phyloP scores from a whole-genome alignment of 163 green algal genomes.

The Coccomyxa subellipsoidea region DNA sequence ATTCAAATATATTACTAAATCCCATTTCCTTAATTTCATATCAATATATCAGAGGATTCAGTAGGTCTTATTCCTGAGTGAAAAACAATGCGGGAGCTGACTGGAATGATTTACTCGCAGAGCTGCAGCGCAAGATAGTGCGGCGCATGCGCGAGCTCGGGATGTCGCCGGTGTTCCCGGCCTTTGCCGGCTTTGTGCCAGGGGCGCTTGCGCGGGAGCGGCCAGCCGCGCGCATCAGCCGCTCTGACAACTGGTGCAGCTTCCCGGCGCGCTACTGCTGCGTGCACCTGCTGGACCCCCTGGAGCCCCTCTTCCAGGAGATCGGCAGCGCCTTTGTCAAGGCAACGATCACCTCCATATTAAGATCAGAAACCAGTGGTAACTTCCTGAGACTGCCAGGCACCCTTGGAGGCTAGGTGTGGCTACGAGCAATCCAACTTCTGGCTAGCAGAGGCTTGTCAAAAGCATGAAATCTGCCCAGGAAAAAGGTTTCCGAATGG shows the following conservation, averaged over 20 bases:
- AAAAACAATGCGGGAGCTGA: neutral
- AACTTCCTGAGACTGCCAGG: too few relatives aligned
- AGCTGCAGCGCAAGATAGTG: slow-evolving; percentile 38
- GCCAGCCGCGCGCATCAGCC: slow-evolving; percentile 16
- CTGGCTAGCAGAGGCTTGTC: too few relatives aligned
- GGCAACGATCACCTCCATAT: too few relatives aligned
- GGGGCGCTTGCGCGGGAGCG: neutral
- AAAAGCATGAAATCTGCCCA: too few relatives aligned
- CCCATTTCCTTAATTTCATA: too few relatives aligned
- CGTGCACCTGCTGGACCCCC: slow-evolving; percentile 35
- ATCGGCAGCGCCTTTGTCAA: slow-evolving; percentile 40
- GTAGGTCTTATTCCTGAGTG: neutral
- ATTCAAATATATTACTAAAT: too few relatives aligned
- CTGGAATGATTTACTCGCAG: neutral
- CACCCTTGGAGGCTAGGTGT: too few relatives aligned
- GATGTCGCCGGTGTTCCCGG: slow-evolving; percentile 49
- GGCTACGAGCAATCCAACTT: too few relatives aligned
- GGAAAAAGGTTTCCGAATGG: neutral
- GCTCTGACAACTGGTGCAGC: slow-evolving; percentile 31
- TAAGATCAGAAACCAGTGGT: too few relatives aligned
- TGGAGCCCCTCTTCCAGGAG: slow-evolving; percentile 38
- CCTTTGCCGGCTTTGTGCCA: slow-evolving; percentile 47
- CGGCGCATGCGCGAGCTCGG: slow-evolving; percentile 43
- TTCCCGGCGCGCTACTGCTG: slow-evolving; percentile 38
- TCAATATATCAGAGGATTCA: neutral